Conservation (phyloP, 805 yeast species). For the Torulaspora indica region DNA sequence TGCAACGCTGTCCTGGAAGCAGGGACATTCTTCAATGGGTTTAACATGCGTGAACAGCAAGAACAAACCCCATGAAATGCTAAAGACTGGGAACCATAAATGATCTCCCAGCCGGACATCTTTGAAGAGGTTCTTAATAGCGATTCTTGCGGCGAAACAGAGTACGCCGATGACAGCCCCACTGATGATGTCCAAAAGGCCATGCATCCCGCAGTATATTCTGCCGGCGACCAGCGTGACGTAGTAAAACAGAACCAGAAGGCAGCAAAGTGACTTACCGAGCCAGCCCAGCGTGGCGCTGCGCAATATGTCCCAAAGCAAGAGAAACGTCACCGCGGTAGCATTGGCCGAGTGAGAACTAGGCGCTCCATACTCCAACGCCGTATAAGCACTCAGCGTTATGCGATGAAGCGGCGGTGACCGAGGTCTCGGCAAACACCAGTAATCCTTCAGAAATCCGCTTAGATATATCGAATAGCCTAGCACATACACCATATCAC, state of each 20-base stretch:
- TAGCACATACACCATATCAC: slow-evolving; percentile 66
- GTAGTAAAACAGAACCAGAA: slow-evolving; percentile 45
- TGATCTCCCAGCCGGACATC: slow-evolving; percentile 24
- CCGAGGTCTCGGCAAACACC: slow-evolving; percentile 87
- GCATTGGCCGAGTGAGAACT: slow-evolving; percentile 94
- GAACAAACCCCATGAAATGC: slow-evolving; percentile 41
- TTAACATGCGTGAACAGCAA: slow-evolving; percentile 67
- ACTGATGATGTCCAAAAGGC: slow-evolving; percentile 64
- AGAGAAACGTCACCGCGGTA: slow-evolving; percentile 63
- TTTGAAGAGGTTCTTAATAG: slow-evolving; percentile 44
- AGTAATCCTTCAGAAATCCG: slow-evolving; percentile 75
- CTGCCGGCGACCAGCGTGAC: slow-evolving; percentile 71
- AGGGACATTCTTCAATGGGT: slow-evolving; percentile 93
- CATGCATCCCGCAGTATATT: slow-evolving; percentile 96
- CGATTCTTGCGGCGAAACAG: slow-evolving; percentile 46
- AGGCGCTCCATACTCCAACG: slow-evolving; percentile 93
- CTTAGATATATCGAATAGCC: slow-evolving; percentile 57
- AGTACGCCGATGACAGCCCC: slow-evolving; percentile 63
- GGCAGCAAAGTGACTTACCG: slow-evolving; percentile 12
- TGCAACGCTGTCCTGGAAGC: slow-evolving; percentile 92
- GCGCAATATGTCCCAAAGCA: slow-evolving; percentile 31
- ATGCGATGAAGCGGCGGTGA: slow-evolving; percentile 89
- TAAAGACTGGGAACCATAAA: slow-evolving; percentile 34
- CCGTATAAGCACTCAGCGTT: slow-evolving; percentile 85
- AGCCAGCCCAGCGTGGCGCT: slow-evolving; percentile 2